Evolutionary conservation across 2,329 filamentous ascomycete species (phyloP).

Genomic region (Phoma sp.): DNA sequence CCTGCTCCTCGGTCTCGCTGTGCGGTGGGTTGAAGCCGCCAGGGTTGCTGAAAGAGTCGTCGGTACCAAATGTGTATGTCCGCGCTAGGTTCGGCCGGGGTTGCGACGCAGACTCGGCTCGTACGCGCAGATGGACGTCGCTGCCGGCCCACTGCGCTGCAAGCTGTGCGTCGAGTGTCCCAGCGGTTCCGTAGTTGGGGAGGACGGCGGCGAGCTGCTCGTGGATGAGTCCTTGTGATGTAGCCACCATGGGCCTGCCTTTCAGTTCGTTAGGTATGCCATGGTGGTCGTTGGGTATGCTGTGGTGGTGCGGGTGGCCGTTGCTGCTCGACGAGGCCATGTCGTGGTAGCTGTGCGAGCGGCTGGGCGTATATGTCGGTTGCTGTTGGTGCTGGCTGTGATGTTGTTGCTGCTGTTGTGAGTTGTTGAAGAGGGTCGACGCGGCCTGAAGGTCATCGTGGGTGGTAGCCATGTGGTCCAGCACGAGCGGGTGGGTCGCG

Average conservation of each 20-base stretch:
- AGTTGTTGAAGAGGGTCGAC: constrained; percentile 40
- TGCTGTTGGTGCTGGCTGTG: constrained; percentile 24
- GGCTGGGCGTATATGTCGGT: constrained; percentile 25
- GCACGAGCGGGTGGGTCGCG: constrained; percentile 6
- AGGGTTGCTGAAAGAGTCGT: constrained; percentile 43
- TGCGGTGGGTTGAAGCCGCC: constrained; percentile 34
- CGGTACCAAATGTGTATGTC: constrained; percentile 45
- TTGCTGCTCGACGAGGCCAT: background rate
- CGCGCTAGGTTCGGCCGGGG: constrained; percentile 32
- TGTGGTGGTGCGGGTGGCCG: background rate
- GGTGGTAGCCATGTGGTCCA: constrained; percentile 31
- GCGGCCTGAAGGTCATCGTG: constrained; percentile 42
- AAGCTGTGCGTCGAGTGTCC: constrained; percentile 37
- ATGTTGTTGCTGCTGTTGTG: constrained; percentile 27
- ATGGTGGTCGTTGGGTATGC: background rate
- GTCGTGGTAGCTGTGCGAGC: constrained; percentile 32
- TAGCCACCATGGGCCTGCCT: constrained; percentile 26
- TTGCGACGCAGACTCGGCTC: constrained; percentile 22
- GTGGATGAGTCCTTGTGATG: constrained; percentile 33
- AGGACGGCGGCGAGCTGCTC: constrained; percentile 40
- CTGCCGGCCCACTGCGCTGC: constrained; percentile 35
- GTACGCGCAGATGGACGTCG: constrained; percentile 25
- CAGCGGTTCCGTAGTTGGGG: constrained; percentile 36
- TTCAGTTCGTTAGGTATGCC: constrained; percentile 4
- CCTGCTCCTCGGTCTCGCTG: constrained; percentile 30